phyloP scores from a whole-genome alignment of 2,329 filamentous ascomycete genomes.

The Trichoderma sp. region DNA sequence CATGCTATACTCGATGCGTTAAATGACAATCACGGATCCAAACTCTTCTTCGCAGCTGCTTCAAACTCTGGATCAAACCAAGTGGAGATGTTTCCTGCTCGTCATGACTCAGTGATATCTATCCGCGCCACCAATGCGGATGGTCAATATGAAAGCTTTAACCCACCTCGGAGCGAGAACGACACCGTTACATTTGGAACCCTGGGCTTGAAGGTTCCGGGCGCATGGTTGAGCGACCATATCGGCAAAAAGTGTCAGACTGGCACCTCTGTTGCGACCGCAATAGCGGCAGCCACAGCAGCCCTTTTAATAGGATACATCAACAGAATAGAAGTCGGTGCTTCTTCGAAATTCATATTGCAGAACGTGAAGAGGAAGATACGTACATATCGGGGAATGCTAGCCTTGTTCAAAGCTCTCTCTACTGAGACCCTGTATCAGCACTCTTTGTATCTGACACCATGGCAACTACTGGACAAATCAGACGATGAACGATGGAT shows the following conservation, averaged over 20 bases:
- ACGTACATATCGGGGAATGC: background rate
- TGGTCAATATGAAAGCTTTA: background rate
- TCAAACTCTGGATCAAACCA: conserved; percentile 8
- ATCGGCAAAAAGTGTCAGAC: background rate
- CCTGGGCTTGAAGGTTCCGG: background rate
- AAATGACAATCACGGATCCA: background rate
- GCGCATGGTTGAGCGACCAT: background rate
- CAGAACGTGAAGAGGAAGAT: background rate
- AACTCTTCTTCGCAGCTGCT: conserved; percentile 7
- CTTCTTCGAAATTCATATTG: background rate
- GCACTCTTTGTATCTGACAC: background rate
- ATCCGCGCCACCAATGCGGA: conserved; percentile 1
- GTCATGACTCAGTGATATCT: background rate
- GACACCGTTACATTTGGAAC: conserved; percentile 22
- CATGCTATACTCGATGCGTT: background rate
- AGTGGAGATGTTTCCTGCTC: conserved; percentile 13
- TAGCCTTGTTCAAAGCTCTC: background rate
- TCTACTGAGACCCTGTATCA: background rate
- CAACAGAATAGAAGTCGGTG: background rate
- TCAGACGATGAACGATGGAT: background rate
- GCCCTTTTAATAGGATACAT: background rate
- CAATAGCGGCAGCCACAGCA: conserved; percentile 10
- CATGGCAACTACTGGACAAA: background rate
- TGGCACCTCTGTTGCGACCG: conserved; percentile 10
- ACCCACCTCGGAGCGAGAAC: background rate